Conservation (phyloP, 2,329 filamentous ascomycete genomes). For the Neonectria faginata region DNA sequence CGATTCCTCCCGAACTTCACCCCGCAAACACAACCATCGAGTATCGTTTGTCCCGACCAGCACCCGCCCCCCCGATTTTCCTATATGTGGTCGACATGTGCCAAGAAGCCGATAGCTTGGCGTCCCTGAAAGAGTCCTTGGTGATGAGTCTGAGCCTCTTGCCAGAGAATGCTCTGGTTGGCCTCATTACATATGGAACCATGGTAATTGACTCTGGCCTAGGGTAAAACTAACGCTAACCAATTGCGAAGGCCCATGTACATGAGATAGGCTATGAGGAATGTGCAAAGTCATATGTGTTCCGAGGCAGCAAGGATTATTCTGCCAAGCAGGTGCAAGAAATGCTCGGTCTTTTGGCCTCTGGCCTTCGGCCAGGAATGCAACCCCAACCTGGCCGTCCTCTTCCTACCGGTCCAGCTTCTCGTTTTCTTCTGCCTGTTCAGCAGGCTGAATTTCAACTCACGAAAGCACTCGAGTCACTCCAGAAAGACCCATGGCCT, state of each 20-base stretch:
- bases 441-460: slow-evolving; percentile 97
- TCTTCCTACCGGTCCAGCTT: slow-evolving; percentile 81
- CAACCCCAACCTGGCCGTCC: slow-evolving; percentile 80
- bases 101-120: slow-evolving; percentile 87
- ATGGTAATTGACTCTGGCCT: slow-evolving; percentile 71
- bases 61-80: slow-evolving; percentile 88
- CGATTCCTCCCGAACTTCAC: slow-evolving; percentile 86
- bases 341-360: slow-evolving; percentile 87
- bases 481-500: slow-evolving; percentile 98
- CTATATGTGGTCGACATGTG: slow-evolving; percentile 90
- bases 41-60: slow-evolving; percentile 82
- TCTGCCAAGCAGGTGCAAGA: slow-evolving; percentile 99
- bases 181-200: slow-evolving; percentile 88
- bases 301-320: slow-evolving; percentile 98
- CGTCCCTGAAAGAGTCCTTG: slow-evolving; percentile 85
- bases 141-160: slow-evolving; percentile 87
- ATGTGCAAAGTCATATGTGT: slow-evolving; percentile 98
- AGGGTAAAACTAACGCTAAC: slow-evolving; percentile 35
- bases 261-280: slow-evolving; percentile 98
- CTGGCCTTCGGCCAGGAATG: slow-evolving; percentile 79
- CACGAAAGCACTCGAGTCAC: slow-evolving; percentile 92
- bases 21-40: slow-evolving; percentile 89
- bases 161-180: slow-evolving; percentile 84
- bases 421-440: slow-evolving; percentile 92
- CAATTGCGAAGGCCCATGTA: slow-evolving; percentile 77